Base-by-base conservation (phyloP, 371 early-diverging fungal genomes). In the Mortierella sp. region DNA sequence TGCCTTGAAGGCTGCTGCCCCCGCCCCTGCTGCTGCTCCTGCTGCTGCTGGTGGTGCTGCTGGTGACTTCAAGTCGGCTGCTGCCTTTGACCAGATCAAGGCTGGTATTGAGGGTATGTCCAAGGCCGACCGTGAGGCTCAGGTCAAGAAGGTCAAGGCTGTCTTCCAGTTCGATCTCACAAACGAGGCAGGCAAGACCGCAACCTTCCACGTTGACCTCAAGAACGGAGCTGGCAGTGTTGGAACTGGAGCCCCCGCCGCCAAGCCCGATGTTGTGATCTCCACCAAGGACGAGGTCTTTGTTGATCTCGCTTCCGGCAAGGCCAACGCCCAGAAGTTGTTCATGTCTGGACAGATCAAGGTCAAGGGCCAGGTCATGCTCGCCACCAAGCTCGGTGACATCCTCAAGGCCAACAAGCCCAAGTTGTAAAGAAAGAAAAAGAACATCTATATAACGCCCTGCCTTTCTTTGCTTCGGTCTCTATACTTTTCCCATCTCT, bases 341-440 rank as follows among this genome's bases (percentile, higher is more conserved):
- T 93, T 92, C 80, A 90, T 91, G 90, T 54, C 77, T 43, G 93
- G 94, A 40, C 88, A 87, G 80, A 84, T 93, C 79, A 92, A 93
- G 83, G 72, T 69, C 73, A 94, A 94, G 86, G 97, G 97, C 53
- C 88, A 94, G 72, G 89, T 96, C 67, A 93, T 94, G 93, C 85
- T 90, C 57, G 91, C 91, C 50, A 89, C 88, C 78, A 90, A 93
- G 83, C 86, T 94, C 44, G 93, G 92, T 44, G 84, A 78, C 51
- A 81, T 88, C 69, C 83, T 86, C 80, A 81, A 86, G 82, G 55
- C 67, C 34, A 70, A 74, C 56, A 79, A 81, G 67, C 77, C 88
- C 64, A 87, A 87, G 80, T 70, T 88, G 57, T 88, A 84, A 82
- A 78, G 52, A 61, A 60, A 45, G 54, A 10, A 41, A n/a, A n/a